Conservation (phyloP, 192 early-diverging fungal genomes). For the Linderina pennispora region DNA sequence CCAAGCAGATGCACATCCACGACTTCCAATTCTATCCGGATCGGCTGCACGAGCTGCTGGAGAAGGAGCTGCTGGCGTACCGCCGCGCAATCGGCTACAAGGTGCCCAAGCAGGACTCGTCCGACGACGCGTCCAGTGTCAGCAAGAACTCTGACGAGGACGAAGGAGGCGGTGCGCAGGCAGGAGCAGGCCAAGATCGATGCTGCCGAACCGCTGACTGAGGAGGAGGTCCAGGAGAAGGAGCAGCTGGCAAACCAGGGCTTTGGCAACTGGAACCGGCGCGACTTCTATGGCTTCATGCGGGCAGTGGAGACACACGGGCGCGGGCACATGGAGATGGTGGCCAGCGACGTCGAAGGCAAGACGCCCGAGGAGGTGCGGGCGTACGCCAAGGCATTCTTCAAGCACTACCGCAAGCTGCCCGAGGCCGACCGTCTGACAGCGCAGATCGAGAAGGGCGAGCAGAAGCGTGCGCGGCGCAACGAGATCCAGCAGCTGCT, state of each 20-base stretch:
- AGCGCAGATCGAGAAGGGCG: constrained; percentile 83
- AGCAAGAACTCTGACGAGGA: constrained; percentile 2
- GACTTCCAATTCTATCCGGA: constrained; percentile 94
- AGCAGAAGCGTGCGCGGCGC: constrained; percentile 69
- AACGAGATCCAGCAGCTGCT: constrained; percentile 81
- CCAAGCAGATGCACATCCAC: constrained; percentile 61
- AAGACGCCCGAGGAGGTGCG: constrained; percentile 85
- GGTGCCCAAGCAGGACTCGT: constrained; percentile 48
- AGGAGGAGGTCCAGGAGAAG: constrained; percentile 78
- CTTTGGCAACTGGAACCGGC: constrained; percentile 86
- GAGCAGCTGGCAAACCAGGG: constrained; percentile 60
- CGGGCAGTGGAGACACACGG: constrained; percentile 84
- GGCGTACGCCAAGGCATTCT: constrained; percentile 82
- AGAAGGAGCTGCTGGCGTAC: constrained; percentile 73
- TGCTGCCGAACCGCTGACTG: constrained; percentile 81
- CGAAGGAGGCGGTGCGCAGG: constrained; percentile 53
- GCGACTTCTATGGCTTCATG: constrained; percentile 83
- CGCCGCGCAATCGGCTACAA: constrained; percentile 68
- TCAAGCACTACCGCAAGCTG: constrained; percentile 83
- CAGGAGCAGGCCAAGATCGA: constrained; percentile 84
- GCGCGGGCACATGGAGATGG: constrained; percentile 61
- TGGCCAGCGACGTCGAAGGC: constrained; percentile 86
- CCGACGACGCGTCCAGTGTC: constrained; percentile 19
- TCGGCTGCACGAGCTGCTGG: constrained; percentile 70
- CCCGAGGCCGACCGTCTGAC: constrained; percentile 82